phyloP scores from a whole-genome alignment of 2,329 filamentous ascomycete genomes.

The Diaporthe caulivora region DNA sequence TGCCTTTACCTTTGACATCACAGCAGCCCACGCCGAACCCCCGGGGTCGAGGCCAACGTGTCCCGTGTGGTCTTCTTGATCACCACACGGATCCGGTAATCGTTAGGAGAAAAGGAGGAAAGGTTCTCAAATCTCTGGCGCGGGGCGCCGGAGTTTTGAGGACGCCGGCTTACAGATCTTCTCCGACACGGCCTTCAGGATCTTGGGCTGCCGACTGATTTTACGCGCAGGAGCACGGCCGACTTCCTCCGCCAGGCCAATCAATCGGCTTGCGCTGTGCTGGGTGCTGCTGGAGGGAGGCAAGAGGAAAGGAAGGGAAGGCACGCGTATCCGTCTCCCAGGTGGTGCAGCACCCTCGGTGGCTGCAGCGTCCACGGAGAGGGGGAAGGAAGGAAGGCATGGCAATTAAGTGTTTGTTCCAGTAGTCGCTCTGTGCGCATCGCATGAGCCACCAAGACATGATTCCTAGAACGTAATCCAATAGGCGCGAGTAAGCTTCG shows the following conservation, averaged over 20 bases:
- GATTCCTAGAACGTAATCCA: no score
- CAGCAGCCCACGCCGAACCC: conserved; percentile 12
- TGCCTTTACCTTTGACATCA: not conserved
- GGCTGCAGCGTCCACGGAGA: not conserved
- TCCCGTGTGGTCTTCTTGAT: conserved; percentile 11
- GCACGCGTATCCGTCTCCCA: not conserved
- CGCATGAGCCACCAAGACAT: no score
- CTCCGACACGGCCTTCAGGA: no score
- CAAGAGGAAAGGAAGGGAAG: not conserved
- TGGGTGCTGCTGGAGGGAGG: not conserved
- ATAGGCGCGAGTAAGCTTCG: no score
- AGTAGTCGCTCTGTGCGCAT: no score
- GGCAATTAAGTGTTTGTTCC: no score
- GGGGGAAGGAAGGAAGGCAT: not conserved
- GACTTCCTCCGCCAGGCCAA: not conserved
- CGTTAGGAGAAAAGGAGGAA: not conserved
- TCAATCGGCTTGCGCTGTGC: not conserved
- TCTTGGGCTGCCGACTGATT: not conserved
- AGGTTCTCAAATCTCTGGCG: not conserved
- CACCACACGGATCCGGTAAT: not conserved
- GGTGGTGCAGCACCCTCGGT: not conserved
- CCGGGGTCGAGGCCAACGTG: not conserved
- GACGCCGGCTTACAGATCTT: no score
- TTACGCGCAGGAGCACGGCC: not conserved
- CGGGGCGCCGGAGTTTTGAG: not conserved